Percentiles rank a stretch among this genome's conserved stretches.
Evolutionary conservation across 2,329 filamentous ascomycete genomes (phyloP).

Genomic region (Neurospora crassa): DNA sequence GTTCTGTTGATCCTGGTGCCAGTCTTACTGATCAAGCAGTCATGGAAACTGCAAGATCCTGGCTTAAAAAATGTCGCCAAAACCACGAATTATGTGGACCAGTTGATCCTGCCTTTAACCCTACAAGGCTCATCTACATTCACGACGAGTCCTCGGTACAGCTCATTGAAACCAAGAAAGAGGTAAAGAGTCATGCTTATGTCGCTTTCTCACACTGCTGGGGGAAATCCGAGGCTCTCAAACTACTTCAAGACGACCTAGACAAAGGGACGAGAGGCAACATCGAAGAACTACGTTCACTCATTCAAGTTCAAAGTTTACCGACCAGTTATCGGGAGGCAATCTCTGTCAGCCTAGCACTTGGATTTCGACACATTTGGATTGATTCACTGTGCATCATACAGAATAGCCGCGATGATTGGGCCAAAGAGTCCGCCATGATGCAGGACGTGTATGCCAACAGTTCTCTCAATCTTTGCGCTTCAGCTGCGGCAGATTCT

Average conservation of each 20-base stretch:
- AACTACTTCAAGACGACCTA: not conserved
- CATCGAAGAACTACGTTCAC: not conserved
- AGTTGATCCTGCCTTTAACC: not conserved
- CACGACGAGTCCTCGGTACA: not conserved
- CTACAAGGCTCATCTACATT: not conserved
- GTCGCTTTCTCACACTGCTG: not conserved
- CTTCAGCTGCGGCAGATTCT: not conserved
- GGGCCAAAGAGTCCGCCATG: slow-evolving; percentile 3
- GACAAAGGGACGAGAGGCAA: not conserved
- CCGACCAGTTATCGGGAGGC: not conserved
- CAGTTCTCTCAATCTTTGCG: slow-evolving; percentile 1
- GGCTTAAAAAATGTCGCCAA: not conserved
- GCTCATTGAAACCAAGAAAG: not conserved
- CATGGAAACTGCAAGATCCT: not conserved
- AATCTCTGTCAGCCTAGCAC: not conserved
- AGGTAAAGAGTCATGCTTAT: not conserved
- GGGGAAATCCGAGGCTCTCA: not conserved
- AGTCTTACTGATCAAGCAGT: not conserved
- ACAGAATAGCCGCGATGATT: slow-evolving; percentile 3
- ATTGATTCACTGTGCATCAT: slow-evolving; percentile 6
- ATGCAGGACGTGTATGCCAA: slow-evolving; percentile 4
- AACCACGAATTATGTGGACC: not conserved
- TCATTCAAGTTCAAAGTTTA: not conserved
- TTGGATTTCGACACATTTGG: slow-evolving; percentile 6
- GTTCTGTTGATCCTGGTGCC: not conserved